phyloP scores from a whole-genome alignment of 331 rosid species.

The Quercus phellos region DNA sequence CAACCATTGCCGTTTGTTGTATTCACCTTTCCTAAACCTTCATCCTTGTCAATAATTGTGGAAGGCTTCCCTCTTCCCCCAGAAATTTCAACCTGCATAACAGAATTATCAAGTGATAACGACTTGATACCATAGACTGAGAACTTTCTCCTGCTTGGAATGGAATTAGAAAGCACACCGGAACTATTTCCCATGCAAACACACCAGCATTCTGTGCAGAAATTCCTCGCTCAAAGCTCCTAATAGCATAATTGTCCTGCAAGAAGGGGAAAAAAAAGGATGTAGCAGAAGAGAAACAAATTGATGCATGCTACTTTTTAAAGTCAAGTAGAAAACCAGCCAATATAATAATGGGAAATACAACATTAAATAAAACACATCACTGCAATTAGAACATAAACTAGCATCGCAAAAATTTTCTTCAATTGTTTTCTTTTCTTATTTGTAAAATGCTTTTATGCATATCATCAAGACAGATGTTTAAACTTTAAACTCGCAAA shows the following conservation, averaged over 20 bases:
- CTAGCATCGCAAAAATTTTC: not conserved
- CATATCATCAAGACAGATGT: not conserved
- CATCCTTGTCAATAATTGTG: constrained; percentile 62
- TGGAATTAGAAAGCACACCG: constrained; percentile 46
- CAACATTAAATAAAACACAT: not conserved
- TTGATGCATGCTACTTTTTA: constrained; percentile 5
- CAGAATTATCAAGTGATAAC: constrained; percentile 21
- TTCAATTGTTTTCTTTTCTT: not conserved
- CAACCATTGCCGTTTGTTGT: not conserved
- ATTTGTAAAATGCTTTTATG: not conserved
- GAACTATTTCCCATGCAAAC: constrained; percentile 86
- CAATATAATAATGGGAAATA: not conserved
- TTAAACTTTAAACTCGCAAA: not conserved
- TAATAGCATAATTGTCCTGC: constrained; percentile 81
- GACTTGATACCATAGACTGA: not conserved
- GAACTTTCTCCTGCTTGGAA: not conserved
- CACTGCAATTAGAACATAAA: constrained; percentile 12
- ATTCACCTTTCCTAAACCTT: constrained; percentile 76
- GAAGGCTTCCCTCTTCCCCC: constrained; percentile 66
- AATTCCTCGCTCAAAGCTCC: constrained; percentile 79
- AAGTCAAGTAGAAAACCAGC: not conserved
- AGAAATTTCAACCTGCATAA: constrained; percentile 63
- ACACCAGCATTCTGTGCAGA: constrained; percentile 67
- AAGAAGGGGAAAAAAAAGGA: constrained; percentile 8
- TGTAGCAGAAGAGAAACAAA: not conserved